A percentile compares a stretch with the other conserved stretches of the same genome.
These are phyloP conservation scores for Globisporangium splendens DNA, from an alignment of 352 stramenopile genomes.

Conservation along the genomic window DNA sequence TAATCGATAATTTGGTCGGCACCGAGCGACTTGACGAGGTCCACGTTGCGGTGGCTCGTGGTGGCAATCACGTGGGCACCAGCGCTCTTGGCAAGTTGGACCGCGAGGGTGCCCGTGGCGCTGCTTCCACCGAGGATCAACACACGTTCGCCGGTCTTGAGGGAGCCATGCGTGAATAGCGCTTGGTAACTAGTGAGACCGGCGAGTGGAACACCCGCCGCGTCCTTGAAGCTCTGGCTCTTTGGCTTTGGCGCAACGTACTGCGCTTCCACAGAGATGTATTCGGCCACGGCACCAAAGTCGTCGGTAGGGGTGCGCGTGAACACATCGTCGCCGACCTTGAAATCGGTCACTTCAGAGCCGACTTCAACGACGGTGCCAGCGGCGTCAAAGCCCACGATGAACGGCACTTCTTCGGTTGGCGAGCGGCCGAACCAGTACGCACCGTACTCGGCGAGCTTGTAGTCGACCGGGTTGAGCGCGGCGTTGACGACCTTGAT, in stretches of 20 bases:
- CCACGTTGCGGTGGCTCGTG: slow-evolving; percentile 20
- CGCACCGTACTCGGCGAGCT: slow-evolving; percentile 36
- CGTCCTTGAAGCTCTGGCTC: slow-evolving; percentile 23
- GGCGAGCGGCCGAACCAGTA: slow-evolving; percentile 27
- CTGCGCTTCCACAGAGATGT: slow-evolving; percentile 8
- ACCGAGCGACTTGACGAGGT: slow-evolving; percentile 43
- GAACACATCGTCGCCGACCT: slow-evolving; percentile 59
- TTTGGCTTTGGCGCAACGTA: slow-evolving; percentile 27
- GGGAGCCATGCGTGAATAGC: slow-evolving; percentile 11
- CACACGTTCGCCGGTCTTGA: slow-evolving; percentile 22
- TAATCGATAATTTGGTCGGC: slow-evolving; percentile 65
- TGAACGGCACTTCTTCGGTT: slow-evolving; percentile 26
- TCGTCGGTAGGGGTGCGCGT: slow-evolving; percentile 5
- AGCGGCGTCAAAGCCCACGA: slow-evolving; percentile 62
- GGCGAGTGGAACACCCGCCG: slow-evolving; percentile 19
- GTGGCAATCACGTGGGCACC: slow-evolving; percentile 16
- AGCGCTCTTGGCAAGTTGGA: slow-evolving; percentile 23
- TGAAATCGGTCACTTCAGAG: slow-evolving; percentile 33
- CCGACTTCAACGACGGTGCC: slow-evolving; percentile 63
- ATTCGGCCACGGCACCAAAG: slow-evolving; percentile 15
- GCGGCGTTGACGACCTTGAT: slow-evolving; percentile 57
- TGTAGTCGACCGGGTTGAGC: slow-evolving; percentile 73
- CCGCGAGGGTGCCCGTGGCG: slow-evolving; percentile 18
- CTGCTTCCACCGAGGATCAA: slow-evolving; percentile 25
- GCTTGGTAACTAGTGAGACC: slow-evolving; percentile 24